These are phyloP conservation scores for Ochromonas danica DNA, from an alignment of 108 stramenopile species.

Conservation along the genomic window DNA sequence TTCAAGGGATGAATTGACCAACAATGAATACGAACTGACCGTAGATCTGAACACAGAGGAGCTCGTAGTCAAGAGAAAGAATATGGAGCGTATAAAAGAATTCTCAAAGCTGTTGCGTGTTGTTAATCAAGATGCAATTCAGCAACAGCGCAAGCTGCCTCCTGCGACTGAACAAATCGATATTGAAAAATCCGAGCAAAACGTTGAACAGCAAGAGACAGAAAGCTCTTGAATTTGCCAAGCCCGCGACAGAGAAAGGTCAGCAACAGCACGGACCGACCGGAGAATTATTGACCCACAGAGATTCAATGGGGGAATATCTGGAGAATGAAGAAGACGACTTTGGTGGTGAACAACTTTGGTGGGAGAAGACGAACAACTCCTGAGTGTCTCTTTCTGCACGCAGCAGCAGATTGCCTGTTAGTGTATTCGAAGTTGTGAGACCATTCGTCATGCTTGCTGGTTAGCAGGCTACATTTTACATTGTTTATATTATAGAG, in stretches of 20 bases:
- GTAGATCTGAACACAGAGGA: conserved; percentile 49
- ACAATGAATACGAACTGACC: conserved; percentile 28
- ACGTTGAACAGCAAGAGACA: conserved; percentile 30
- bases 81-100: conserved; percentile 42
- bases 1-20: background rate
- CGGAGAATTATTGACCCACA: no score
- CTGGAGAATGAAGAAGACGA: no score
- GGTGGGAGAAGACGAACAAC: no score
- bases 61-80: conserved; percentile 40
- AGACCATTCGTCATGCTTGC: no score
- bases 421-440: no score
- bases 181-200: background rate
- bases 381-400: no score
- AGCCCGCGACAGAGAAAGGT: conserved; percentile 28
- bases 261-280: no score
- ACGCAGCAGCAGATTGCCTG: no score
- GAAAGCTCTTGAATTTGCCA: conserved; percentile 42
- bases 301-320: no score
- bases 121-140: conserved; percentile 26
- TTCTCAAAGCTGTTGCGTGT: conserved; percentile 32
- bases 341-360: no score
- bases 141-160: conserved; percentile 23
- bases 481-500: no score
- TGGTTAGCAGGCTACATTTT: no score
- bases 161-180: conserved; percentile 26